Evolutionary conservation across 192 early-diverging fungal genomes (phyloP).

Genomic region (Coemansia sp.): DNA sequence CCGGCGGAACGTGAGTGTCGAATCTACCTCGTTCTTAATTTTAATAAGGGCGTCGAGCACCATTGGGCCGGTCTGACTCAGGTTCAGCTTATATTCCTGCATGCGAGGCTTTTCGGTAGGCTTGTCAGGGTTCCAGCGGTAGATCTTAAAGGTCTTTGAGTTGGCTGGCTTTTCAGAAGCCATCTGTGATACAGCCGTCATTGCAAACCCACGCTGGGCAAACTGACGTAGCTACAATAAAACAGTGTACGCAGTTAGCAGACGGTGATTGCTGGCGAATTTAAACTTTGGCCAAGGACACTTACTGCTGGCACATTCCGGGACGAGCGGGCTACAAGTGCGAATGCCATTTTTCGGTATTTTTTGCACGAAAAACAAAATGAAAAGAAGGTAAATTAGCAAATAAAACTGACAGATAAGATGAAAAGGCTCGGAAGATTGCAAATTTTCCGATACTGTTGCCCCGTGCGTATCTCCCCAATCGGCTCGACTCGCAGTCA

Average conservation of each 20-base stretch:
- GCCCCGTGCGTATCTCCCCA: conserved; percentile 10
- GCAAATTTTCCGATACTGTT: background rate
- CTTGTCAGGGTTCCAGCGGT: conserved; percentile 93
- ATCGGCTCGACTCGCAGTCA: background rate
- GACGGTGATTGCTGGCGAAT: background rate
- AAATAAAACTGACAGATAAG: conserved; percentile 2
- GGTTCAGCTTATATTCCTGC: conserved; percentile 85
- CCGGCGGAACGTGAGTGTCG: conserved; percentile 92
- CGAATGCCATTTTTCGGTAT: conserved; percentile 2
- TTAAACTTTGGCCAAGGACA: background rate
- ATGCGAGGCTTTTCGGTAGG: conserved; percentile 86
- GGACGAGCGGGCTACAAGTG: conserved; percentile 2
- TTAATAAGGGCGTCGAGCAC: conserved; percentile 93
- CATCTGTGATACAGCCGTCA: conserved; percentile 21
- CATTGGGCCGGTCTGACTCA: conserved; percentile 95
- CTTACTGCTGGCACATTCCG: conserved; percentile 33
- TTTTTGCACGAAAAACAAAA: background rate
- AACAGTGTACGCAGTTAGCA: background rate
- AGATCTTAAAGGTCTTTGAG: conserved; percentile 90
- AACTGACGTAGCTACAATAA: conserved; percentile 25
- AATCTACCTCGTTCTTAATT: conserved; percentile 95
- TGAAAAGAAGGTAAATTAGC: background rate
- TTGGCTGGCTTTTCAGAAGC: conserved; percentile 60
- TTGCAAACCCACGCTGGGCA: conserved; percentile 32
- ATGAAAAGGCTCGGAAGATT: conserved; percentile 3